phyloP scores from a whole-genome alignment of 352 stramenopile species.

The Stramenopiles sp. region DNA sequence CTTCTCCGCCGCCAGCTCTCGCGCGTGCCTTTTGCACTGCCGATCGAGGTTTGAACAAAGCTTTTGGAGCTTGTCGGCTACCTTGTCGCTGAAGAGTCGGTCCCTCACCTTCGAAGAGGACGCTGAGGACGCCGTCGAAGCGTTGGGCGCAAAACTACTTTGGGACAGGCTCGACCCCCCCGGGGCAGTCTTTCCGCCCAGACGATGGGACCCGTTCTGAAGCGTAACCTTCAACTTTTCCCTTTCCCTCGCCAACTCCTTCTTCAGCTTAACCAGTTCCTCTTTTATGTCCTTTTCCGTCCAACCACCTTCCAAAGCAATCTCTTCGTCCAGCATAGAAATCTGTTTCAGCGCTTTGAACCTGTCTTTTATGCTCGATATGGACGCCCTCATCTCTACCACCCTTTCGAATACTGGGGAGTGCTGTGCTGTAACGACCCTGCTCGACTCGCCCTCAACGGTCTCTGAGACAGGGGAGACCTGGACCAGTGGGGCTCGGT shows the following conservation, averaged over 20 bases:
- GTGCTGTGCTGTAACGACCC: too few relatives aligned
- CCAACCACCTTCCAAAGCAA: conserved; percentile 1
- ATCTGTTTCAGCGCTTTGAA: background rate
- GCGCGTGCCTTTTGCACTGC: background rate
- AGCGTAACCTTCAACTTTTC: background rate
- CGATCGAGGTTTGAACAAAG: background rate
- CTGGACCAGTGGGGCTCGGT: too few relatives aligned
- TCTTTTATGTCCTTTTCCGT: background rate
- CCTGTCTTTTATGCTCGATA: background rate
- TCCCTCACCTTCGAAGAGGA: background rate
- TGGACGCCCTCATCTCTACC: background rate
- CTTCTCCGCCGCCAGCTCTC: background rate
- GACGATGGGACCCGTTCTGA: background rate
- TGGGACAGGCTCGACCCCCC: background rate
- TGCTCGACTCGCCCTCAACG: too few relatives aligned
- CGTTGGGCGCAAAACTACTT: background rate
- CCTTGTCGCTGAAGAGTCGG: background rate
- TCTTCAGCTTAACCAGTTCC: background rate
- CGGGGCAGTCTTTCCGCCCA: background rate
- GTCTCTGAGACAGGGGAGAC: too few relatives aligned
- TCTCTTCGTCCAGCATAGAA: background rate
- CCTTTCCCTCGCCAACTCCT: background rate
- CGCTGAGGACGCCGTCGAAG: background rate
- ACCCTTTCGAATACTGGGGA: background rate
- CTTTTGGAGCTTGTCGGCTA: background rate